These are phyloP conservation scores for Trichosporon asahii DNA, from an alignment of 1,284 basidiomycete species.

Conservation along the genomic window DNA sequence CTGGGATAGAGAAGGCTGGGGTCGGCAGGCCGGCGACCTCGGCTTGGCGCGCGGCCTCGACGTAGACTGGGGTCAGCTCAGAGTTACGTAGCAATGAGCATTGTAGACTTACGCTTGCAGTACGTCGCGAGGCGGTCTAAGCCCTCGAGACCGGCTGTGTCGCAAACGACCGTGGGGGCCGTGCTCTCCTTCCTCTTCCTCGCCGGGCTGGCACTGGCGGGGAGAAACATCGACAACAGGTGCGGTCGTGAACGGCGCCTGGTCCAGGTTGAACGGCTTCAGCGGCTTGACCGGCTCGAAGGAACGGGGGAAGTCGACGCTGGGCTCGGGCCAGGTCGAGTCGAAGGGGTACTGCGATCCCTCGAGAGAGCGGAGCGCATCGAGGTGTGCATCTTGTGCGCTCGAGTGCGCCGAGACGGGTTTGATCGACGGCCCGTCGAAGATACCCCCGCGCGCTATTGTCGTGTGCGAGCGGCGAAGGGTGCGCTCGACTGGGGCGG, in stretches of 20 bases:
- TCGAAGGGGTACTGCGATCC: slow-evolving; percentile 21
- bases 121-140: slow-evolving; percentile 49
- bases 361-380: slow-evolving; percentile 42
- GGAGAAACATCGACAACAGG: slow-evolving; percentile 18
- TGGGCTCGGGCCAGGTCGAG: background rate
- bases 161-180: slow-evolving; percentile 20
- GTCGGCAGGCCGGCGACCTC: slow-evolving; percentile 42
- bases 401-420: background rate
- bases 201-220: slow-evolving; percentile 3
- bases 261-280: background rate
- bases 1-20: slow-evolving; percentile 36
- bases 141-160: slow-evolving; percentile 33
- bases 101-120: slow-evolving; percentile 38
- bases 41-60: slow-evolving; percentile 47
- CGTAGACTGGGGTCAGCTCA: slow-evolving; percentile 30
- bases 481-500: background rate
- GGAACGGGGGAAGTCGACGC: background rate
- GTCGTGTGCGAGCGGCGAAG: background rate
- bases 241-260: slow-evolving; percentile 4
- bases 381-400: slow-evolving; percentile 31
- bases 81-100: background rate
- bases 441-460: background rate
- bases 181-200: slow-evolving; percentile 22
- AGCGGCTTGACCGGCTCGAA: background rate
- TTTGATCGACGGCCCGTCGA: background rate